These are phyloP conservation scores for Elsinoe arachidis DNA, from an alignment of 2,329 filamentous ascomycete species.

Conservation along the genomic window DNA sequence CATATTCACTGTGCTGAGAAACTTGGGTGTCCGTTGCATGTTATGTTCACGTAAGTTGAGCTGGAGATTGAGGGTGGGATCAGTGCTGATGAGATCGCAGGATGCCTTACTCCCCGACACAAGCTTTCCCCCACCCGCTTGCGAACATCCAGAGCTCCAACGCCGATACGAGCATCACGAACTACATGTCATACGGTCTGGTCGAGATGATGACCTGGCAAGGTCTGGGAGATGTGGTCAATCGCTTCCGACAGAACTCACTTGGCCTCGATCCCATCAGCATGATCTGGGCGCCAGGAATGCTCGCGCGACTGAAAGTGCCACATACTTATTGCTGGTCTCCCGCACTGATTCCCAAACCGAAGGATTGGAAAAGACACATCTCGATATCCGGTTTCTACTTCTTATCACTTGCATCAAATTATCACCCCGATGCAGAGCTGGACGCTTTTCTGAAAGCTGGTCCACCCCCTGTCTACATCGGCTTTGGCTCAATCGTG, in stretches of 20 bases:
- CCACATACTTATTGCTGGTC: constrained; percentile 94
- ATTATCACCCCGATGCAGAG: constrained; percentile 57
- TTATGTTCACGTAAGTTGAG: constrained; percentile 64
- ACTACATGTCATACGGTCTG: constrained; percentile 74
- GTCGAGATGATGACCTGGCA: constrained; percentile 93
- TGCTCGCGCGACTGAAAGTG: constrained; percentile 67
- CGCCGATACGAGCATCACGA: constrained; percentile 67
- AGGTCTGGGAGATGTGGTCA: constrained; percentile 76
- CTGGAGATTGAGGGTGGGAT: not conserved
- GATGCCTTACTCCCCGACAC: constrained; percentile 86
- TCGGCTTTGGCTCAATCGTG: constrained; percentile 77
- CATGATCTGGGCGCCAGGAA: constrained; percentile 71
- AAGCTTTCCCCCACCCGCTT: constrained; percentile 76
- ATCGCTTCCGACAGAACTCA: constrained; percentile 65
- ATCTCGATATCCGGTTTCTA: constrained; percentile 71
- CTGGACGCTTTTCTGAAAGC: constrained; percentile 60
- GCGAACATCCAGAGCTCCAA: constrained; percentile 73
- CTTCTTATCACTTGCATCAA: constrained; percentile 60
- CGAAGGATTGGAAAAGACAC: constrained; percentile 63
- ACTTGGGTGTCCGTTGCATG: constrained; percentile 63
- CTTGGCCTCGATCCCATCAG: constrained; percentile 70
- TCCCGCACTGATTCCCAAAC: constrained; percentile 66
- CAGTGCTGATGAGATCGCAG: constrained; percentile 37
- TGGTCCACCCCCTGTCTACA: constrained; percentile 67
- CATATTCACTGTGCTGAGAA: constrained; percentile 70